Evolutionary conservation across 208 protist genomes (phyloP), one percentile per base, ranked within the genome.

Genomic region (Trypanosoma melophagium): DNA sequence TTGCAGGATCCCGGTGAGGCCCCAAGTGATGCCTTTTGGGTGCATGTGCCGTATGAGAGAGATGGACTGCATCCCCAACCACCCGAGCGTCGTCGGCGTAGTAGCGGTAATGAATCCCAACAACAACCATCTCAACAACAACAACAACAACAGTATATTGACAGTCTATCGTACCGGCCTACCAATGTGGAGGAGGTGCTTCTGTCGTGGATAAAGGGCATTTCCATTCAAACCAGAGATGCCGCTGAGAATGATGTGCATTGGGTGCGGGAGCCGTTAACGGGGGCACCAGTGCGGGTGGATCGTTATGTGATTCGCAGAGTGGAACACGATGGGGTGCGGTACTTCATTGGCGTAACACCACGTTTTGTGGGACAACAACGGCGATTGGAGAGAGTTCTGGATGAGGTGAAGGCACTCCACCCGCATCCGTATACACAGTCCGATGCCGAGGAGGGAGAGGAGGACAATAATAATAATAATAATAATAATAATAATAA

Each of bases 281-380:
- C 69, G 17, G 76, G 79, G 19, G 53, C 62, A 35, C 76, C 61
- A 16, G 65, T 89, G 16, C 78, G 77, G 17, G 24, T 92, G 7
- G 80, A 92, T 55, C 86, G 86, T 50, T 92, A 89, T 57, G 71
- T 89, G 17, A 88, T 92, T 68, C 75, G 83, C 7, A 83, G 86
- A 28, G 74, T 83, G 42, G 83, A 92, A 72, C 76, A 86, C 35
- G 81, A 92, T 64, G 81, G 81, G 0, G 73, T 89, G 25, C 86
- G 86, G 22, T 88, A 84, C 68, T 92, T 92, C 57, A 79, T 92
- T 35, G 86, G 86, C 17, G 80, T 89, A 14, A 86, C 86, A 3
- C 83, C 86, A 24, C 77, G 83, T 21, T 89, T 92, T 62, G 44
- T 84, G 7, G 80, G 82, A 12, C 75, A 87, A 71, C 78, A 87